These are phyloP conservation scores for Daldinia caldariorum DNA, from an alignment of 495 filamentous ascomycete species.

Conservation along the genomic window DNA sequence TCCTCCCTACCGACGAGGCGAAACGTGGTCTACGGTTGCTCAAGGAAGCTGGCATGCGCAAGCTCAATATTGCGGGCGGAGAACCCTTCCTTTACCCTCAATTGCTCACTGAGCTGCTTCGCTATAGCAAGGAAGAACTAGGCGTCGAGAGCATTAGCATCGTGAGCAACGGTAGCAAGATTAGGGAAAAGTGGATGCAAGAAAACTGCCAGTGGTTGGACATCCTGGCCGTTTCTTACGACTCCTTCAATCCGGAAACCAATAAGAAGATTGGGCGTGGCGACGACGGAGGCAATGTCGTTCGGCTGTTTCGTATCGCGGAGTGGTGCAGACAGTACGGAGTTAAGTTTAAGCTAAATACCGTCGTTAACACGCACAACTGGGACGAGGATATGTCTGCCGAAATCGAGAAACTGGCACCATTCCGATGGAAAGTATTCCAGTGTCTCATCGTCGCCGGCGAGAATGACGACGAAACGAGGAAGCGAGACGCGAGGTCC, in stretches of 20 bases:
- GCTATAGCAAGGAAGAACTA: constrained; percentile 63
- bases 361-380: constrained; percentile 63
- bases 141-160: constrained; percentile 63
- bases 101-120: constrained; percentile 57
- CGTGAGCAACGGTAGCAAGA: constrained; percentile 63
- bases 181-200: constrained; percentile 56
- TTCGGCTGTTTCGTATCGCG: constrained; percentile 54
- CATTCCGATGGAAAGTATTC: constrained; percentile 69
- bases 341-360: constrained; percentile 69
- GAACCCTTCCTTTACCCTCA: constrained; percentile 67
- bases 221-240: constrained; percentile 65
- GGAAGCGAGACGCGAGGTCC: constrained; percentile 56
- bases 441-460: constrained; percentile 65
- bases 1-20: constrained; percentile 51
- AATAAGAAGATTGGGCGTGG: constrained; percentile 65
- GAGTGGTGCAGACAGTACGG: constrained; percentile 58
- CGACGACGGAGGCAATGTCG: constrained; percentile 55
- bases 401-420: constrained; percentile 53
- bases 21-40: constrained; percentile 60
- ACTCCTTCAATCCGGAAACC: constrained; percentile 65
- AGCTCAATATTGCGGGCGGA: constrained; percentile 69
- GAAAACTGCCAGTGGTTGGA: constrained; percentile 59
- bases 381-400: constrained; percentile 65
- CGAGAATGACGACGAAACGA: constrained; percentile 61
- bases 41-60: constrained; percentile 63